Conservation (phyloP, 2,329 filamentous ascomycete genomes). For the Rhexocercosporidium sp. region DNA sequence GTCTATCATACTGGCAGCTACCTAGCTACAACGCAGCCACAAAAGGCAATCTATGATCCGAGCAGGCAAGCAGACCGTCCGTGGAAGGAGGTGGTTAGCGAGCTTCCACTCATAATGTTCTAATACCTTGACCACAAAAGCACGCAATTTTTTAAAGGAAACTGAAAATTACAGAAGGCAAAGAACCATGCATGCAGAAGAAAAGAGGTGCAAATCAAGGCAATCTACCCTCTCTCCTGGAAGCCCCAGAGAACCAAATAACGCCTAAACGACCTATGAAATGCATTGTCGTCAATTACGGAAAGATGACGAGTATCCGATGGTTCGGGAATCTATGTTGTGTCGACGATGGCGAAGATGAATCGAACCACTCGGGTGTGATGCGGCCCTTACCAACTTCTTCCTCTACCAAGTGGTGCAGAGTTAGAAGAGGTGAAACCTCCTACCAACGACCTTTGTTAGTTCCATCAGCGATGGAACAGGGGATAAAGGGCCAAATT, state of each 20-base stretch:
- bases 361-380: conserved; percentile 28
- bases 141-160: conserved; percentile 34
- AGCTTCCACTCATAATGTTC: conserved; percentile 22
- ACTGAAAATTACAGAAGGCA: conserved; percentile 35
- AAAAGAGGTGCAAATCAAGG: conserved; percentile 31
- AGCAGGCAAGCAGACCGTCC: conserved; percentile 18
- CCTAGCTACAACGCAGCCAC: conserved; percentile 8
- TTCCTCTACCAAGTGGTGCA: conserved; percentile 59
- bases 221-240: conserved; percentile 35
- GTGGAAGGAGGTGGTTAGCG: conserved; percentile 16
- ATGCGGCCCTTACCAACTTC: conserved; percentile 57
- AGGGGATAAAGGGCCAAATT: conserved; percentile 30
- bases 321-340: conserved; percentile 24
- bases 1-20: conserved; percentile 26
- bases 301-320: conserved; percentile 23
- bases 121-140: conserved; percentile 30
- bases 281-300: conserved; percentile 30
- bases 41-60: conserved; percentile 24
- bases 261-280: conserved; percentile 42
- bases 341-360: conserved; percentile 17
- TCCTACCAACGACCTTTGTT: conserved; percentile 47
- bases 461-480: conserved; percentile 45
- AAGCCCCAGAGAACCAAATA: conserved; percentile 32
- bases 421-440: conserved; percentile 62
- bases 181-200: conserved; percentile 18